These are phyloP conservation scores for Aspergillus unguis DNA, from an alignment of 2,329 filamentous ascomycete species.

Conservation along the genomic window DNA sequence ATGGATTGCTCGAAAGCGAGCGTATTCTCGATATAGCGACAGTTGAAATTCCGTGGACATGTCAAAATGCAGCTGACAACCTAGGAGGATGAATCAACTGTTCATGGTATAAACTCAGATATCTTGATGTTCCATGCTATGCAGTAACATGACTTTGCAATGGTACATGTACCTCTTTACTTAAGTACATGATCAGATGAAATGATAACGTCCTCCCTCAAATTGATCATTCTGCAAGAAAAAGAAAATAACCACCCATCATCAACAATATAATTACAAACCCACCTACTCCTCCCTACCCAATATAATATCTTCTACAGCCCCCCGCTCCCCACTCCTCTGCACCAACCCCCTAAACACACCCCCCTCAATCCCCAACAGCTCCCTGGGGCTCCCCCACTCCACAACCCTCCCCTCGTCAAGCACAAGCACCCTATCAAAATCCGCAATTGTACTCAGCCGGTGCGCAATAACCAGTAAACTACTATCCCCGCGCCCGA, in stretches of 20 bases:
- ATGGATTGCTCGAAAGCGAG: too few relatives aligned
- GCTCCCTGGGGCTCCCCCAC: constrained; percentile 61
- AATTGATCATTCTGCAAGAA: too few relatives aligned
- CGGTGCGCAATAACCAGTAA: constrained; percentile 60
- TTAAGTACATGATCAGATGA: too few relatives aligned
- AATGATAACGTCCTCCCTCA: too few relatives aligned
- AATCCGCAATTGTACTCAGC: constrained; percentile 65
- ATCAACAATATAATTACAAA: background rate
- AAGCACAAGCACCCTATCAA: constrained; percentile 70
- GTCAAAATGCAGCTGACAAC: too few relatives aligned
- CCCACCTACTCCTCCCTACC: background rate
- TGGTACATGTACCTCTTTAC: too few relatives aligned
- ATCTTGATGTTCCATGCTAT: too few relatives aligned
- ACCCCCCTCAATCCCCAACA: constrained; percentile 47
- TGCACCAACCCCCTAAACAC: background rate
- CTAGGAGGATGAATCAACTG: too few relatives aligned
- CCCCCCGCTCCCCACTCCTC: background rate
- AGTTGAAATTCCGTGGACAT: too few relatives aligned
- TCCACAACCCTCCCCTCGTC: constrained; percentile 66
- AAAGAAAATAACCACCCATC: background rate
- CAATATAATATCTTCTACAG: background rate
- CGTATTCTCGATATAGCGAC: too few relatives aligned
- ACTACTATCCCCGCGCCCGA: constrained; percentile 56
- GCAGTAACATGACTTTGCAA: too few relatives aligned
- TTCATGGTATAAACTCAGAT: too few relatives aligned